These are phyloP conservation scores for Saturnispora mendoncae DNA, from an alignment of 805 yeast species.

Conservation along the genomic window DNA sequence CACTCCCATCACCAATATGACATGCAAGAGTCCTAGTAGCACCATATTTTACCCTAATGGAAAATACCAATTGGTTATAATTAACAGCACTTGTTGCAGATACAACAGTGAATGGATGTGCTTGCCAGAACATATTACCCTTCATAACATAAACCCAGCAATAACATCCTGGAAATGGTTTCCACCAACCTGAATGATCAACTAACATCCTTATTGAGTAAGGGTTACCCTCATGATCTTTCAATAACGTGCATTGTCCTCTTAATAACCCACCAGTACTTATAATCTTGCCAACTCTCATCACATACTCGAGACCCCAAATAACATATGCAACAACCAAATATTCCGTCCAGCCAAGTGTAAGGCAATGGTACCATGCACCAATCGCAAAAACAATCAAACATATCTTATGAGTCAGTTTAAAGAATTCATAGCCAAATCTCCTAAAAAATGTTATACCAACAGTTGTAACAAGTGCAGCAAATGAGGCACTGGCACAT, in stretches of 20 bases:
- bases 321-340: conserved; percentile 47
- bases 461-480: conserved; percentile 23
- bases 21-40: conserved; percentile 36
- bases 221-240: conserved; percentile 16
- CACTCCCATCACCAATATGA: conserved; percentile 23
- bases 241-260: conserved; percentile 35
- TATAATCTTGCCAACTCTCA: conserved; percentile 46
- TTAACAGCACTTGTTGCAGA: conserved; percentile 34
- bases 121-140: conserved; percentile 46
- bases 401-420: conserved; percentile 35
- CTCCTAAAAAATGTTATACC: conserved; percentile 29
- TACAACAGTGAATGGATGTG: conserved; percentile 58
- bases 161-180: conserved; percentile 52
- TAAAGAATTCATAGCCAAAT: conserved; percentile 37
- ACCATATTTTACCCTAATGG: conserved; percentile 46
- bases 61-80: conserved; percentile 34
- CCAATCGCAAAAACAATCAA: conserved; percentile 36
- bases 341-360: conserved; percentile 43
- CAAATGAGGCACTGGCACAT: conserved; percentile 34
- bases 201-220: conserved; percentile 42
- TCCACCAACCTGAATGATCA: conserved; percentile 47
- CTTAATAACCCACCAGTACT: conserved; percentile 51
- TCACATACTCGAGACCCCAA: conserved; percentile 62
- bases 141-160: conserved; percentile 45
- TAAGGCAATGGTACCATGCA: conserved; percentile 39